A percentile compares a stretch with the other conserved stretches of the same genome.
These are phyloP conservation scores for Russula vinacea DNA, from an alignment of 768 basidiomycete genomes.

Conservation along the genomic window DNA sequence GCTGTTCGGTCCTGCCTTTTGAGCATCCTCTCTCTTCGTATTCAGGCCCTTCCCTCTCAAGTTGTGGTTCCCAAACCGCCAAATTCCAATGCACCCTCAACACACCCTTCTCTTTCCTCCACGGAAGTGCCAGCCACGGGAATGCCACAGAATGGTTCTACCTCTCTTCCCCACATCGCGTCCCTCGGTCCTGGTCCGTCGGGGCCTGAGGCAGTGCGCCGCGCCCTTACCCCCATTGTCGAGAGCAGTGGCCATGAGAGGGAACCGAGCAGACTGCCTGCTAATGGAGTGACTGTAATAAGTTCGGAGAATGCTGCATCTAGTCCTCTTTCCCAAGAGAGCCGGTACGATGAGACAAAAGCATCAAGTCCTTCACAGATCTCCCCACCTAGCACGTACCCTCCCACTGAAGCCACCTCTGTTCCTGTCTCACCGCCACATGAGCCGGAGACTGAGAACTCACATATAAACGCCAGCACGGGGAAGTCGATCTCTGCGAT, in stretches of 20 bases:
- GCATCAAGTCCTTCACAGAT: neutral
- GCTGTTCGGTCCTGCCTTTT: conserved; percentile 59
- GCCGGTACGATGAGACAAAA: neutral
- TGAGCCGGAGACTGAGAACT: neutral
- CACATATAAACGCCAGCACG: neutral
- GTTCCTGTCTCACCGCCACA: neutral
- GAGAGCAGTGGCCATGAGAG: conserved; percentile 43
- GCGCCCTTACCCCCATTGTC: conserved; percentile 53
- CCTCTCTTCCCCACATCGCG: conserved; percentile 51
- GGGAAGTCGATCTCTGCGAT: neutral
- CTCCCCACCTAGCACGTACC: conserved; percentile 17
- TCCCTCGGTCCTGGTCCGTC: conserved; percentile 49
- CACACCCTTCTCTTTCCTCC: conserved; percentile 23
- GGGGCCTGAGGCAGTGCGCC: conserved; percentile 8
- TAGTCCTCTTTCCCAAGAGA: neutral
- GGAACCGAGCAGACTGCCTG: neutral
- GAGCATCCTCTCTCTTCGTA: conserved; percentile 58
- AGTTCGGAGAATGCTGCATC: neutral
- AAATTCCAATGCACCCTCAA: conserved; percentile 8
- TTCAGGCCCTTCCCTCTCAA: conserved; percentile 43
- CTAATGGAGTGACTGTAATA: neutral
- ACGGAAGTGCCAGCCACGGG: conserved; percentile 3
- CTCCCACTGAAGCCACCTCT: conserved; percentile 11
- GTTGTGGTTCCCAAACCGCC: neutral
- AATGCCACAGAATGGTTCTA: neutral